Conservation (phyloP, 2,329 filamentous ascomycete genomes). For the Colletotrichum scovillei region DNA sequence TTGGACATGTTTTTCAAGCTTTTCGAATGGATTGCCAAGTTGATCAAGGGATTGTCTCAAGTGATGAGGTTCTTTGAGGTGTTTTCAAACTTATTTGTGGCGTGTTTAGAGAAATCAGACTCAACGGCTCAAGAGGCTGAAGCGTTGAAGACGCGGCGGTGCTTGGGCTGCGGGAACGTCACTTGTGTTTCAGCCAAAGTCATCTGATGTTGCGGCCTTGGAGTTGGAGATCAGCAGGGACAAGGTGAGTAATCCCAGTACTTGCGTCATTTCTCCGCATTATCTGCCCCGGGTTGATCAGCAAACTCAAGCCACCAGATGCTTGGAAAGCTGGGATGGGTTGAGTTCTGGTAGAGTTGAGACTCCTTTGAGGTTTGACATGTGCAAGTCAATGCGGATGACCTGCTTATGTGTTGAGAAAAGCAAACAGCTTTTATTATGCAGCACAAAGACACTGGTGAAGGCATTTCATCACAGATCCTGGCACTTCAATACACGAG, state of each 20-base stretch:
- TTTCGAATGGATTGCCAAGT: neutral
- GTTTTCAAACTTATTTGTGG: neutral
- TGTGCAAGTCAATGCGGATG: neutral
- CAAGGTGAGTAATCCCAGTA: neutral
- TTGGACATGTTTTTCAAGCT: conserved; percentile 42
- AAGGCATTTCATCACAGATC: neutral
- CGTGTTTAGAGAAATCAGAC: neutral
- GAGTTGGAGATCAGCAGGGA: conserved; percentile 10
- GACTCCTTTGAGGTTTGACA: neutral
- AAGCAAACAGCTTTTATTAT: neutral
- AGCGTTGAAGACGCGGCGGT: neutral
- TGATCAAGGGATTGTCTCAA: neutral
- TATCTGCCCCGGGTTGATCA: conserved; percentile 3
- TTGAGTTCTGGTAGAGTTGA: neutral
- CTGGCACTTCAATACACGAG: neutral
- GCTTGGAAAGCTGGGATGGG: neutral
- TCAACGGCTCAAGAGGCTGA: neutral
- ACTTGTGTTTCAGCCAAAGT: conserved; percentile 26
- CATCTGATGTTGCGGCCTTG: conserved; percentile 23
- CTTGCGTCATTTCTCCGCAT: conserved; percentile 30
- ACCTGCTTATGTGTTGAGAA: neutral
- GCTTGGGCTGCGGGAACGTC: conserved; percentile 16
- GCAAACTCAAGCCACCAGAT: neutral
- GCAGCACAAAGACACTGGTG: neutral
- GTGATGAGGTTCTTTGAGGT: neutral